phyloP scores from a whole-genome alignment of 2,329 filamentous ascomycete genomes.

The Ceratocystis diversiconidia region DNA sequence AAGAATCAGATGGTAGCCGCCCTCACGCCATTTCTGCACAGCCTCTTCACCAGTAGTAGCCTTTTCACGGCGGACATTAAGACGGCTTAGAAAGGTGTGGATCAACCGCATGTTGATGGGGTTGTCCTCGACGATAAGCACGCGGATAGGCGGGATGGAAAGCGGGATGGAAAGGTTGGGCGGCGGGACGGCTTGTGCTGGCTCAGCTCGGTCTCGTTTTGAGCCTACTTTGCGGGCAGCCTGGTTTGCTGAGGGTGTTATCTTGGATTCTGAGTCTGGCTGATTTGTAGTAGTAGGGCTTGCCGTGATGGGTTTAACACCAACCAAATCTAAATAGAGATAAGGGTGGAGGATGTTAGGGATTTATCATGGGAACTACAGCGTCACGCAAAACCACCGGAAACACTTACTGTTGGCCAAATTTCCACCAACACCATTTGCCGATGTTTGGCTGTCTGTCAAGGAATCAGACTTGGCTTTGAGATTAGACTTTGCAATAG shows the following conservation, averaged over 20 bases:
- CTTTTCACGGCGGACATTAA: slow-evolving; percentile 95
- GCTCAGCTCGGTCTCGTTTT: background rate
- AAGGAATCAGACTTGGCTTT: background rate
- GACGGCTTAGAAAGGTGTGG: slow-evolving; percentile 86
- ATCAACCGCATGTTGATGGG: slow-evolving; percentile 90
- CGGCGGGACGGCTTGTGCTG: slow-evolving; percentile 35
- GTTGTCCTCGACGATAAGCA: slow-evolving; percentile 96
- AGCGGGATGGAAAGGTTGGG: slow-evolving; percentile 41
- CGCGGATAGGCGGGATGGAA: slow-evolving; percentile 86
- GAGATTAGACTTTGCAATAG: background rate
- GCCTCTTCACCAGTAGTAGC: slow-evolving; percentile 91
- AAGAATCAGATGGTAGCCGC: slow-evolving; percentile 87
- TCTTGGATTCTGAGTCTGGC: slow-evolving; percentile 20
- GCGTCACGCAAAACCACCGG: background rate
- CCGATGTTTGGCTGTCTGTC: background rate
- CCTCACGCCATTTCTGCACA: slow-evolving; percentile 79
- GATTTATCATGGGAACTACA: background rate
- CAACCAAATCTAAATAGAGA: background rate
- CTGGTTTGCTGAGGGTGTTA: background rate
- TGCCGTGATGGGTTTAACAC: background rate
- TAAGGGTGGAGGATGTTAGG: background rate
- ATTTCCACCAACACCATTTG: background rate
- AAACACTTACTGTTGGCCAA: background rate
- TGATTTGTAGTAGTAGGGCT: background rate
- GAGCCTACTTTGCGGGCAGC: background rate